A percentile compares a stretch with the other conserved stretches of the same genome.
These are phyloP conservation scores for Staphylotrichum tortipilum DNA, from an alignment of 495 filamentous ascomycete species.

Conservation along the genomic window DNA sequence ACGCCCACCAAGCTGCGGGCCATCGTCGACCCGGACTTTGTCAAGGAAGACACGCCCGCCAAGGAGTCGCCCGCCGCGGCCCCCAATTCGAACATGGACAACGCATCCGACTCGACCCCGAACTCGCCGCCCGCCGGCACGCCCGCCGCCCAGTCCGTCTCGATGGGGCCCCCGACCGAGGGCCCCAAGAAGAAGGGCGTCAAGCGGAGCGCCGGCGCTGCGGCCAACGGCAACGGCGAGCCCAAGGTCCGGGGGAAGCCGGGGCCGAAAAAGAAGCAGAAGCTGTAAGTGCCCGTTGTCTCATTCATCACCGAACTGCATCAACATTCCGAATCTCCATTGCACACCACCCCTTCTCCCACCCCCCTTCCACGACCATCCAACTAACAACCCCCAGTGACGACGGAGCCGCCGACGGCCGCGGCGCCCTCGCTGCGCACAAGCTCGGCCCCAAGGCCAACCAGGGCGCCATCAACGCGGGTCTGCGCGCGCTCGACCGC, in stretches of 20 bases:
- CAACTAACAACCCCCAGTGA: constrained; percentile 38
- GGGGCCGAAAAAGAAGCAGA: constrained; percentile 89
- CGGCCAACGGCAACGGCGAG: constrained; percentile 41
- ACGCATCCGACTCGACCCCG: constrained; percentile 40
- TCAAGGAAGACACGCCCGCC: constrained; percentile 35
- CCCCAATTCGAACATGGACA: constrained; percentile 33
- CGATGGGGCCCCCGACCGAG: constrained; percentile 47
- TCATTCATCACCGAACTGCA: background rate
- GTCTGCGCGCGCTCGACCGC: constrained; percentile 85
- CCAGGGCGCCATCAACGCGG: constrained; percentile 94
- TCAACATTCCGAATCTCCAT: too few species aligned
- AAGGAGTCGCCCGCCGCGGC: constrained; percentile 28
- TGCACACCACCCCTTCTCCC: background rate
- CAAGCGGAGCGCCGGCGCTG: constrained; percentile 34
- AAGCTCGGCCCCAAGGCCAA: constrained; percentile 97
- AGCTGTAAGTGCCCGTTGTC: constrained; percentile 59
- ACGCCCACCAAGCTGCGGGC: constrained; percentile 32
- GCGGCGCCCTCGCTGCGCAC: constrained; percentile 41
- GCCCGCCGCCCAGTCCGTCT: constrained; percentile 31
- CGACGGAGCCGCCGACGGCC: constrained; percentile 49
- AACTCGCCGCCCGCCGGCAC: constrained; percentile 39
- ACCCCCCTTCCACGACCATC: background rate
- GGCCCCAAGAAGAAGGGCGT: constrained; percentile 53
- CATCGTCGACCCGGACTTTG: constrained; percentile 35
- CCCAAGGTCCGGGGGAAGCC: constrained; percentile 71